Evolutionary conservation across 2,329 filamentous ascomycete genomes (phyloP).

Genomic region (Venturia pyrina): DNA sequence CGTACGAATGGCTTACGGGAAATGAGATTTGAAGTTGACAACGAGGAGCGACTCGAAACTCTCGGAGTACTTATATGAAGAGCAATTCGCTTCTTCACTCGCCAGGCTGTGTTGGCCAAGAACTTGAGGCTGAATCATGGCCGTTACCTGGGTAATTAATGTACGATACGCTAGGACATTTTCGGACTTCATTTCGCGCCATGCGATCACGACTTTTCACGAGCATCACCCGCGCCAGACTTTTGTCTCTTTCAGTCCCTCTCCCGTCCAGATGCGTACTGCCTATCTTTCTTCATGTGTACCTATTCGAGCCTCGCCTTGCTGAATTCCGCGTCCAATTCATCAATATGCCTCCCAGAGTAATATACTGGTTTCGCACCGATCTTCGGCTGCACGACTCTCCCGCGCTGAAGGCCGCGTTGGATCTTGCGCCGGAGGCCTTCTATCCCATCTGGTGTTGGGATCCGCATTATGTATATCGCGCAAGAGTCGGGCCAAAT

Average conservation of each 20-base stretch:
- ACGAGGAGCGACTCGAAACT: too few species aligned
- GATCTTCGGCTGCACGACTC: slow-evolving; percentile 71
- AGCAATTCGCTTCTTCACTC: too few species aligned
- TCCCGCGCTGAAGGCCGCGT: slow-evolving; percentile 59
- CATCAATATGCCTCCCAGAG: slow-evolving; percentile 26
- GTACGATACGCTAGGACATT: not conserved
- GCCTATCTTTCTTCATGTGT: not conserved
- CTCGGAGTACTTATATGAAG: too few species aligned
- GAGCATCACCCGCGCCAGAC: not conserved
- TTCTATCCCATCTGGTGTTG: slow-evolving; percentile 72
- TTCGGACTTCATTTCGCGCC: not conserved
- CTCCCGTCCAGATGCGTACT: not conserved
- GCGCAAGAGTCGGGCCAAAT: slow-evolving; percentile 58
- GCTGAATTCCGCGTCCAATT: too few species aligned
- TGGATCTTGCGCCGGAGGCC: slow-evolving; percentile 57
- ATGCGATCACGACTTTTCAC: not conserved
- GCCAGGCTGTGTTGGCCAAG: not conserved
- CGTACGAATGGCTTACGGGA: too few species aligned
- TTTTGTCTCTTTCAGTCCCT: too few species aligned
- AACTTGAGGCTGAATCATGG: not conserved
- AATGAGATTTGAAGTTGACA: too few species aligned
- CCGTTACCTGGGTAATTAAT: too few species aligned
- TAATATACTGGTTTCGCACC: slow-evolving; percentile 72
- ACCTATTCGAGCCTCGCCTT: not conserved
- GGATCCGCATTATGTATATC: slow-evolving; percentile 73